Evolutionary conservation across 1,139 yeast species (phyloP), one percentile per base, ranked within the genome.

Genomic region (Sugiyamaella novakii): DNA sequence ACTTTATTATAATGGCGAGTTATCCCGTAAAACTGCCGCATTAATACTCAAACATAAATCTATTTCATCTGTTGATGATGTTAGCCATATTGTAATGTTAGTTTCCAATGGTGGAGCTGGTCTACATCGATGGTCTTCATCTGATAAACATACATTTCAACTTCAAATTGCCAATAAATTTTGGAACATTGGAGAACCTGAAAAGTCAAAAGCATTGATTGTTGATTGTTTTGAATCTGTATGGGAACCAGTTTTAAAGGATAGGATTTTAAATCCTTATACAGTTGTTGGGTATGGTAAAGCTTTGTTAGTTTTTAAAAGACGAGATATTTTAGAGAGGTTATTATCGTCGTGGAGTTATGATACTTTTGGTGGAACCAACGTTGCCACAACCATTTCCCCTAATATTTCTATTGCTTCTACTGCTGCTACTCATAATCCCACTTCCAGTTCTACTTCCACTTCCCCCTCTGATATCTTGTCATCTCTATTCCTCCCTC

Each of bases 121-220:
- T 21, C 52, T 60, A 3, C 46, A 55, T 18, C 46, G 50, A 41
- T 62, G 64, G 65, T 37, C 58, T 8, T 49, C 40, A 6, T 44
- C 53, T n/a, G 62, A 58, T 33, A 47, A 49, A 27, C 58, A 57
- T 31, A 53, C 51, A 5, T 59, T 62, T 33, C 51, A 55, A 25
- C 47, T 63, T 15, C 59, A 56, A 28, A 43, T 58, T 7, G 64
- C 66, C 6, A 61, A 62, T 46, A 57, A 58, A 41, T 56, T 52
- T 45, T 62, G 61, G 59, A 46, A 51, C 7, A 45, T 57, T 15
- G 56, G 57, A 12, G 46, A 56, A 11, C 21, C 35, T 3, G 47
- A 43, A 8, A 50, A 51, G 38, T 59, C 66, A 1, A 14, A 43
- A 21, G 45, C 50, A 12, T 46, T 60, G 37, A 54, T 62, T 25